These are phyloP conservation scores for Phaeosphaeria sp. DNA, from an alignment of 2,329 filamentous ascomycete genomes.

Conservation along the genomic window DNA sequence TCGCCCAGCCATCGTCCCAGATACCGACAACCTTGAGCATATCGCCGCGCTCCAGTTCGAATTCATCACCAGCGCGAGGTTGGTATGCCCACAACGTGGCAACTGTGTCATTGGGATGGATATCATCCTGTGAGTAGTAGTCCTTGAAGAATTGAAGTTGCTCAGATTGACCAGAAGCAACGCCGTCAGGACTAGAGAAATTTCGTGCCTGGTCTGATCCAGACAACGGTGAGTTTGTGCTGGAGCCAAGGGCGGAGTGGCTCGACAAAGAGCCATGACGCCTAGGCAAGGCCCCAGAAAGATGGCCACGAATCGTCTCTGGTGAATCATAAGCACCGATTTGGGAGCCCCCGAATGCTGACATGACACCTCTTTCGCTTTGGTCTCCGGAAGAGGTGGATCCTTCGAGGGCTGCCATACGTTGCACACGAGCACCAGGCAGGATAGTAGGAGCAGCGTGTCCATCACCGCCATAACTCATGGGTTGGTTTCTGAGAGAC, in stretches of 20 bases:
- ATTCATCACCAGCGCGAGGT: slow-evolving; percentile 90
- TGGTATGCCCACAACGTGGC: slow-evolving; percentile 96
- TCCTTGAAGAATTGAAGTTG: slow-evolving; percentile 97
- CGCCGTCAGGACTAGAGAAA: slow-evolving; percentile 83
- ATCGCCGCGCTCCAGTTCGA: slow-evolving; percentile 89
- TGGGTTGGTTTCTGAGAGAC: slow-evolving; percentile 34
- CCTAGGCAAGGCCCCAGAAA: slow-evolving; percentile 59
- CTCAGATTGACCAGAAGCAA: slow-evolving; percentile 90
- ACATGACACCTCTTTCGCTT: slow-evolving; percentile 41
- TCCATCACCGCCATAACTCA: slow-evolving; percentile 52
- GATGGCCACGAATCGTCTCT: slow-evolving; percentile 62
- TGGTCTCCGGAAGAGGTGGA: slow-evolving; percentile 62
- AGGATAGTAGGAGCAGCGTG: slow-evolving; percentile 59
- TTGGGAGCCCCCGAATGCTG: slow-evolving; percentile 29
- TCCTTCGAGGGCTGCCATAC: slow-evolving; percentile 92
- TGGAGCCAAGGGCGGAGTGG: slow-evolving; percentile 73
- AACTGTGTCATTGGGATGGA: slow-evolving; percentile 88
- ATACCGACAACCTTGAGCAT: slow-evolving; percentile 99
- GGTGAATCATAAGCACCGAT: slow-evolving; percentile 64
- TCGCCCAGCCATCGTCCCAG: slow-evolving; percentile 99
- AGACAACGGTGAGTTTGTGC: slow-evolving; percentile 73
- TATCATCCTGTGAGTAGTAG: slow-evolving; percentile 97
- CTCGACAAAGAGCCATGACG: slow-evolving; percentile 91
- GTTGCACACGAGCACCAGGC: slow-evolving; percentile 86
- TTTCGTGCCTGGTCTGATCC: slow-evolving; percentile 57